Evolutionary conservation across 768 basidiomycete species (phyloP).

Genomic region (Boletus reticulatus): DNA sequence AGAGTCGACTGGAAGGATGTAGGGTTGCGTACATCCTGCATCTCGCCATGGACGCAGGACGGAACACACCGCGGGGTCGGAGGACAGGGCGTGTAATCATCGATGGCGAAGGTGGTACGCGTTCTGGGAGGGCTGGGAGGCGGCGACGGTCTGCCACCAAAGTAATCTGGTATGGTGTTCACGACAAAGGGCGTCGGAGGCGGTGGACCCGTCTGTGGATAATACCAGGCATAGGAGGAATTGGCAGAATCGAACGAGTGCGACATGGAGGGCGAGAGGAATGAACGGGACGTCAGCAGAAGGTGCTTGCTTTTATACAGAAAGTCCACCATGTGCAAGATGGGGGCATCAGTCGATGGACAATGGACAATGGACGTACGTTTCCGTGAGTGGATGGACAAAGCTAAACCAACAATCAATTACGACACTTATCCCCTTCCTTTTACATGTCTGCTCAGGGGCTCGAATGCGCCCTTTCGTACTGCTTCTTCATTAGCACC

Average conservation of each 20-base stretch:
- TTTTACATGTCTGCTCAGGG: too few species aligned
- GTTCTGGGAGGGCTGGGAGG: neutral
- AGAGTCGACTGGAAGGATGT: too few species aligned
- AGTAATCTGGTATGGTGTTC: neutral
- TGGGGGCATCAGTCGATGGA: too few species aligned
- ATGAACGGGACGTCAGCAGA: neutral
- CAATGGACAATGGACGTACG: too few species aligned
- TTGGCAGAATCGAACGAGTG: too few species aligned
- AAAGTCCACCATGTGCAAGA: neutral
- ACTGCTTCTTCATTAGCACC: too few species aligned
- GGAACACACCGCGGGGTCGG: slow-evolving; percentile 7
- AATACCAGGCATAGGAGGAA: neutral
- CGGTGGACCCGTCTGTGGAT: neutral
- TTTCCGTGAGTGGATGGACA: too few species aligned
- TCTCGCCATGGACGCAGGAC: neutral
- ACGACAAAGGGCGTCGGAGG: slow-evolving; percentile 12
- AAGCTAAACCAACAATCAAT: too few species aligned
- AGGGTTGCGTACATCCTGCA: neutral
- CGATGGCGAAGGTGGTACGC: neutral
- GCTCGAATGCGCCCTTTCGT: too few species aligned
- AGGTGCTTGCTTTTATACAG: slow-evolving; percentile 11
- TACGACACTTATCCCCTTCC: too few species aligned
- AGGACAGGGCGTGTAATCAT: slow-evolving; percentile 16
- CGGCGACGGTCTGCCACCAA: slow-evolving; percentile 2
- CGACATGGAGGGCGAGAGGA: neutral